These are phyloP conservation scores for Neopestalotiopsis sp. DNA, from an alignment of 2,329 filamentous ascomycete genomes.

Conservation along the genomic window DNA sequence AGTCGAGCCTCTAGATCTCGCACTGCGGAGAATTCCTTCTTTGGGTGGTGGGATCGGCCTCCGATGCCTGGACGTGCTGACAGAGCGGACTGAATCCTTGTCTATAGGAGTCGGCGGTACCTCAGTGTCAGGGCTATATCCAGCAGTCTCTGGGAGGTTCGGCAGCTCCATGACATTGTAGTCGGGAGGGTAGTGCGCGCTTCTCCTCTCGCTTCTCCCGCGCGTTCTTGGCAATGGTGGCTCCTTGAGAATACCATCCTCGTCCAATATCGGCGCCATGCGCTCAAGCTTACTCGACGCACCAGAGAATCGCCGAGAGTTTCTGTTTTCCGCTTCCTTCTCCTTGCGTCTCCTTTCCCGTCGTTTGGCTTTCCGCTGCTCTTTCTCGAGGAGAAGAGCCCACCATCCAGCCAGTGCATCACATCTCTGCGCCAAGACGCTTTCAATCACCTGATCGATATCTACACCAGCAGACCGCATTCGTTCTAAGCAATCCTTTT, in stretches of 20 bases:
- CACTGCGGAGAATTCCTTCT: conserved; percentile 71
- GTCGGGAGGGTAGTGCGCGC: conserved; percentile 63
- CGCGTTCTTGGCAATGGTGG: conserved; percentile 67
- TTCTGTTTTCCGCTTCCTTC: conserved; percentile 80
- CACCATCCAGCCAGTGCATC: conserved; percentile 95
- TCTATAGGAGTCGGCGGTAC: conserved; percentile 75
- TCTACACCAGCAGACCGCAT: conserved; percentile 95
- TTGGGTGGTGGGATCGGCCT: conserved; percentile 84
- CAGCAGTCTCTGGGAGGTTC: conserved; percentile 64
- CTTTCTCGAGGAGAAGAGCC: conserved; percentile 92
- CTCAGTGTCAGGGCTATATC: conserved; percentile 47
- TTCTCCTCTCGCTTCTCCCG: conserved; percentile 79
- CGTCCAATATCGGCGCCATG: conserved; percentile 75
- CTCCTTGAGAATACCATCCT: conserved; percentile 66
- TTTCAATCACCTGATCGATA: conserved; percentile 92
- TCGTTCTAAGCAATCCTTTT: conserved; percentile 88
- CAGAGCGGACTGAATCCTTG: conserved; percentile 77
- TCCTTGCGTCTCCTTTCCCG: conserved; percentile 85
- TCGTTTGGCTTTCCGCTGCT: conserved; percentile 82
- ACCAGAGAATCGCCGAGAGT: conserved; percentile 80
- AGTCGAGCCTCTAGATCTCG: conserved; percentile 80
- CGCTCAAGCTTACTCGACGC: conserved; percentile 87
- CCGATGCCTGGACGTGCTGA: conserved; percentile 77
- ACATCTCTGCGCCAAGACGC: conserved; percentile 87
- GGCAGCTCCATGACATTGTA: conserved; percentile 76